These are phyloP conservation scores for Daldinia loculata DNA, from an alignment of 495 filamentous ascomycete species.

Conservation along the genomic window DNA sequence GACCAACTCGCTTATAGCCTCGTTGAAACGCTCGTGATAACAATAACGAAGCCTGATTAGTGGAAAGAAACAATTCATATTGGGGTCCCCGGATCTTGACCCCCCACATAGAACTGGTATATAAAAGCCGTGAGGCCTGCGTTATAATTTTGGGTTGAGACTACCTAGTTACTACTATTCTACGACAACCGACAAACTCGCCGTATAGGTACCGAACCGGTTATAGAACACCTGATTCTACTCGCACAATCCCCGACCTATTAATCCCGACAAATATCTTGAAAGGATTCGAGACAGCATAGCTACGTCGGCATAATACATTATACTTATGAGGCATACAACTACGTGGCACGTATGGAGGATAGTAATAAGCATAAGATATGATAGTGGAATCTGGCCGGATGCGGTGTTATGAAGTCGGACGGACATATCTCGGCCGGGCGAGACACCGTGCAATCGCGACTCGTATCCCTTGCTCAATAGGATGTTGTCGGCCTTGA, in stretches of 20 bases:
- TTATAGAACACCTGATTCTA: background rate
- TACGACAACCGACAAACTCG: background rate
- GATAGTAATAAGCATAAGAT: background rate
- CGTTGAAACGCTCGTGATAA: conserved; percentile 16
- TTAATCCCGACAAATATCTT: background rate
- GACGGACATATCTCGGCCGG: background rate
- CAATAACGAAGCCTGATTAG: conserved; percentile 25
- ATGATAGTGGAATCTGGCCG: conserved; percentile 7
- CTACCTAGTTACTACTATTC: background rate
- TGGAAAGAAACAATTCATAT: conserved; percentile 22
- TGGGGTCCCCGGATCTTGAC: conserved; percentile 19
- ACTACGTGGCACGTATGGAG: background rate
- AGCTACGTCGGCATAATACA: background rate
- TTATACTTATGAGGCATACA: background rate
- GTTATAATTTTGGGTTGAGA: background rate
- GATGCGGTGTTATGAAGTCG: conserved; percentile 12
- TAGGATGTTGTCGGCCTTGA: background rate
- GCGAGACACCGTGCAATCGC: conserved; percentile 2
- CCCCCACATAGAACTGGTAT: conserved; percentile 25
- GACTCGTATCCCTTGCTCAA: conserved; percentile 20
- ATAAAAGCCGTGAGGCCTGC: conserved; percentile 13
- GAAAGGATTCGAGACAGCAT: background rate
- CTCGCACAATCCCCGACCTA: too few relatives aligned
- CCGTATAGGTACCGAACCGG: background rate
- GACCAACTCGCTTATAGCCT: conserved; percentile 4